Percentiles rank a stretch among this genome's conserved stretches.
phyloP scores from a whole-genome alignment of 2,329 filamentous ascomycete species.

The Colletotrichum abscissum region DNA sequence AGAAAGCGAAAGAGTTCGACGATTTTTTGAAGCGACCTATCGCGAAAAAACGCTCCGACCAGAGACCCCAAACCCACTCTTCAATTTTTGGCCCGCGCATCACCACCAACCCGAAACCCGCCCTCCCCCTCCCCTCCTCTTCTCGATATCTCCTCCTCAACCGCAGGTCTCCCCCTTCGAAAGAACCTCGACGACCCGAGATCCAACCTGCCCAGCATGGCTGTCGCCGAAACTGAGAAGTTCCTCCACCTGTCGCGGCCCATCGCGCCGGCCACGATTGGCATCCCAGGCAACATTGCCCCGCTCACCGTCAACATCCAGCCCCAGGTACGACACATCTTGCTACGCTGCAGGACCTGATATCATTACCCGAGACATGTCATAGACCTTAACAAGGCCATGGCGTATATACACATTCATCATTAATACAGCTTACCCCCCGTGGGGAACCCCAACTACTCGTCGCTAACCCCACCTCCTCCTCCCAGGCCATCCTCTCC shows the following conservation, averaged over 20 bases:
- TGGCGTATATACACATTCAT: not conserved
- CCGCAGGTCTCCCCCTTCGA: constrained; percentile 6
- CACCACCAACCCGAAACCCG: constrained; percentile 19
- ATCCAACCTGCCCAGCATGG: constrained; percentile 73
- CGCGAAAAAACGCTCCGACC: constrained; percentile 17
- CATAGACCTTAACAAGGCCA: not conserved
- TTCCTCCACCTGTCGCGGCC: constrained; percentile 97
- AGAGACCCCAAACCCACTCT: constrained; percentile 39
- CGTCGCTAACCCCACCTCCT: constrained; percentile 16
- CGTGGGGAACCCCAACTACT: not conserved
- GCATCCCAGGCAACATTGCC: constrained; percentile 86
- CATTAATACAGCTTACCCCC: not conserved
- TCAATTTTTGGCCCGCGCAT: constrained; percentile 33
- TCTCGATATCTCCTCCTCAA: constrained; percentile 26
- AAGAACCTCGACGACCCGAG: constrained; percentile 5
- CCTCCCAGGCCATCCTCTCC: constrained; percentile 72
- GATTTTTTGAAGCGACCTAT: constrained; percentile 25
- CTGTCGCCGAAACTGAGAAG: constrained; percentile 76
- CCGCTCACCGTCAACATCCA: constrained; percentile 95
- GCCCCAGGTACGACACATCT: constrained; percentile 77
- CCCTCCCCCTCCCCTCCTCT: constrained; percentile 35
- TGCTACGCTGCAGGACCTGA: constrained; percentile 18
- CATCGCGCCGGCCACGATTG: constrained; percentile 82
- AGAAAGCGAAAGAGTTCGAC: constrained; percentile 44
- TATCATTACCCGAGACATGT: constrained; percentile 5